Evolutionary conservation across 306 rosid genomes (phyloP).

Genomic region (cucumber (Cucumis sativus)): Cucumber_9930_V3 NC_026657.2:32391501-32392000

Average conservation of each 20-base stretch:
- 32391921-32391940: neutral
- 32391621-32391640: conserved; percentile 50
- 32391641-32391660: conserved; percentile 78
- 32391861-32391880: neutral
- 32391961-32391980: neutral
- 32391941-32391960: neutral
- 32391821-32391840: neutral
- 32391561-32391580: conserved; percentile 77
- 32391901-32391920: neutral
- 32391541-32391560: conserved; percentile 67
- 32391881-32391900: neutral
- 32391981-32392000: too few species aligned
- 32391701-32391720: neutral
- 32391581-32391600: conserved; percentile 73
- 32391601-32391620: conserved; percentile 73
- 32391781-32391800: neutral
- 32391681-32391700: neutral
- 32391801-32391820: neutral
- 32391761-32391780: neutral
- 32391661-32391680: conserved; percentile 89
- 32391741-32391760: neutral
- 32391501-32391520: conserved; percentile 52
- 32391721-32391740: neutral
- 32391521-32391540: conserved; percentile 77
- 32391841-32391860: neutral